Evolutionary conservation across 768 basidiomycete genomes (phyloP), one percentile per base, ranked within the genome.

Genomic region (Dioszegia aurantiaca): DNA sequence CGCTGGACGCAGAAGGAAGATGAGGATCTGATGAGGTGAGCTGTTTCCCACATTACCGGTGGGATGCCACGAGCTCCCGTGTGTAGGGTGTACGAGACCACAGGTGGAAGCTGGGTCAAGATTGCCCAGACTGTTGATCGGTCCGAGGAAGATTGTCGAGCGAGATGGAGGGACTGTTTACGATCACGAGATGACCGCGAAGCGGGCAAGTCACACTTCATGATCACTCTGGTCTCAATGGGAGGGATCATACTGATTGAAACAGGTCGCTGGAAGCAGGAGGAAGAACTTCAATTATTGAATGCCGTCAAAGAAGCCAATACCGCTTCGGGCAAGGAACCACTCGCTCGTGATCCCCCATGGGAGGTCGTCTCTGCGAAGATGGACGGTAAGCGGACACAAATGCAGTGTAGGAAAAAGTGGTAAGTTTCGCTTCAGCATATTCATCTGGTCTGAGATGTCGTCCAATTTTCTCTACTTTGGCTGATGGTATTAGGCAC

Each of bases 381-480:
- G 28, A 65, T 69, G 67, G 61, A 60, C 14, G 61, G 61, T 1
- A 51, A 43, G 23, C 56, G 67, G 42, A 60, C 62, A 3, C 28
- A 51, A 3, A 66, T 60, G 48, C 64, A 68, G 40, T 68, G 67
- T 51, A 47, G 69, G 45, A 63, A 64, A 52, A 66, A 67, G 41
- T 71, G 69, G 69, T 59, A 39, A 8, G 62, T 62, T n/a, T n/a
- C n/a, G n/a, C n/a, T n/a, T n/a, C n/a, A n/a, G n/a, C n/a, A 6
- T 14, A 14, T 21, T 19, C 39, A 30, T 11, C 46, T 30, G 4
- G 10, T 17, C 46, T 17, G 27, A 17, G n/a, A n/a, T n/a, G n/a
- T n/a, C n/a, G n/a, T n/a, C n/a, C n/a, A n/a, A n/a, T n/a, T n/a
- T n/a, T n/a, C n/a, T n/a, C n/a, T 28, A 24, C 12, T 26, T 2